These are phyloP conservation scores for Powellomyces hirtus DNA, from an alignment of 192 early-diverging fungal species.

Conservation along the genomic window DNA sequence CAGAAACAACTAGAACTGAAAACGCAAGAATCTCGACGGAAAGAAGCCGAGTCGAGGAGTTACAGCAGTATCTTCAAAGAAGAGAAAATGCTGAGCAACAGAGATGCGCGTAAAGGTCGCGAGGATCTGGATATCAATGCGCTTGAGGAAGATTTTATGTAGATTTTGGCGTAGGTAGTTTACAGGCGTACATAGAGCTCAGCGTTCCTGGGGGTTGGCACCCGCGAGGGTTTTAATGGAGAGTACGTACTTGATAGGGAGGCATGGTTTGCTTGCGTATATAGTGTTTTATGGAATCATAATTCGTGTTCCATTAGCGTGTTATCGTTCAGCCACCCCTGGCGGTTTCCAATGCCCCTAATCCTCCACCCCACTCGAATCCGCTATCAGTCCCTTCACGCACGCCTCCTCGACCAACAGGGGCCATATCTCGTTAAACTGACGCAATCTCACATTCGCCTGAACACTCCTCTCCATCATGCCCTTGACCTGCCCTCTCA, in stretches of 20 bases:
- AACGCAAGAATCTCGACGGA: conserved; percentile 33
- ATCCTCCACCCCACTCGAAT: too few species aligned
- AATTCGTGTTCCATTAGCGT: too few species aligned
- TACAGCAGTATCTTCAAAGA: conserved; percentile 49
- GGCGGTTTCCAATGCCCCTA: too few species aligned
- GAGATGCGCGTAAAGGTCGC: conserved; percentile 16
- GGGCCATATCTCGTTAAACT: conserved; percentile 17
- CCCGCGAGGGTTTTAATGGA: too few species aligned
- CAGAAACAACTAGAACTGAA: conserved; percentile 45
- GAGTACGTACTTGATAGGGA: too few species aligned
- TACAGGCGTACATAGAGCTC: too few species aligned
- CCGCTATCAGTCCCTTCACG: conserved; percentile 8
- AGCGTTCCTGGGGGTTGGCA: too few species aligned
- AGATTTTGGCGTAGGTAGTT: too few species aligned
- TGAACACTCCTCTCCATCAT: neutral
- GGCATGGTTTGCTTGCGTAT: too few species aligned
- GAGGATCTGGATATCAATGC: neutral
- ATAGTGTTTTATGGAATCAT: too few species aligned
- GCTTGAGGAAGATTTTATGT: conserved; percentile 55
- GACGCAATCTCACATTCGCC: neutral
- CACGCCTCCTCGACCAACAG: conserved; percentile 16
- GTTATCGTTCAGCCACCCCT: too few species aligned
- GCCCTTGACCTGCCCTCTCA: neutral
- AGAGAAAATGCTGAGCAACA: conserved; percentile 32
- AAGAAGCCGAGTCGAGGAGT: conserved; percentile 36